Conservation (phyloP, 2,329 filamentous ascomycete genomes). For the Aspergillus phoenicis region DNA sequence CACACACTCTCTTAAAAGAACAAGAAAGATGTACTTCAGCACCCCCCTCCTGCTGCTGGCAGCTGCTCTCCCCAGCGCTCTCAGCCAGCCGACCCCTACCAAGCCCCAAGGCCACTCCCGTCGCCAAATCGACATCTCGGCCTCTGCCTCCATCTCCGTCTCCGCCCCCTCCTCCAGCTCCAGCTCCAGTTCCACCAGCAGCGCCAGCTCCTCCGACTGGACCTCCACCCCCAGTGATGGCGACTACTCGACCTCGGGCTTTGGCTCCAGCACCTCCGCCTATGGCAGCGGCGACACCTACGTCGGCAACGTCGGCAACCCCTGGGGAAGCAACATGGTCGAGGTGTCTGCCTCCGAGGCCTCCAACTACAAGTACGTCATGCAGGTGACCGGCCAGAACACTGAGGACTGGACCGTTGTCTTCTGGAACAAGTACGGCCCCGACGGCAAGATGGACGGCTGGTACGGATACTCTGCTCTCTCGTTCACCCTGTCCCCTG, state of each 20-base stretch:
- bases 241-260: constrained; percentile 34
- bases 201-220: constrained; percentile 19
- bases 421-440: constrained; percentile 46
- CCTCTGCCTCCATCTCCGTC: background rate
- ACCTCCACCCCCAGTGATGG: constrained; percentile 25
- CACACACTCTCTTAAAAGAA: background rate
- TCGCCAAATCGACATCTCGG: constrained; percentile 16
- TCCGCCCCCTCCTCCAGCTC: constrained; percentile 8
- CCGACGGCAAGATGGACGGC: constrained; percentile 36
- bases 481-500: constrained; percentile 33
- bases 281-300: constrained; percentile 33
- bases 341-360: constrained; percentile 35
- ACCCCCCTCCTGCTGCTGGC: constrained; percentile 36
- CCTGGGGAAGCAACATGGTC: constrained; percentile 46
- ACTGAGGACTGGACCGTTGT: constrained; percentile 38
- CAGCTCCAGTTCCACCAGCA: constrained; percentile 12
- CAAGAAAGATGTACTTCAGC: constrained; percentile 32
- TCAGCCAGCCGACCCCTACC: constrained; percentile 19
- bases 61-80: constrained; percentile 31
- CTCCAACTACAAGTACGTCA: constrained; percentile 40
- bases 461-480: constrained; percentile 40
- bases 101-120: constrained; percentile 21
- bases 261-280: constrained; percentile 33
- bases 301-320: constrained; percentile 42
- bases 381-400: constrained; percentile 36